These are phyloP conservation scores for Zymoseptoria ardabiliae DNA, from an alignment of 2,329 filamentous ascomycete species.

Conservation along the genomic window DNA sequence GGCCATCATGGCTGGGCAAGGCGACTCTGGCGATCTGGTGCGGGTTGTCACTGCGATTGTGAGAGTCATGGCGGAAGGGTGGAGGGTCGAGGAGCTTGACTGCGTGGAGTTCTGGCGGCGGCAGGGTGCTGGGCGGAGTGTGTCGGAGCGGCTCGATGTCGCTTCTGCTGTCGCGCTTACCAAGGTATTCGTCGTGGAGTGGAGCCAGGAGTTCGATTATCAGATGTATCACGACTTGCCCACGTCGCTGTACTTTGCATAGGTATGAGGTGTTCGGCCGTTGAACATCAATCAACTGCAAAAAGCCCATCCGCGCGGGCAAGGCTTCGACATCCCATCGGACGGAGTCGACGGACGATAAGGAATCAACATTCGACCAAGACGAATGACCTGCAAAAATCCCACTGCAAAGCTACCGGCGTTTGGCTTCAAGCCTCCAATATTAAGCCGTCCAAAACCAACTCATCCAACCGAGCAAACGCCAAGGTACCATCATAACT, in stretches of 20 bases:
- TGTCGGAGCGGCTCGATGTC: neutral
- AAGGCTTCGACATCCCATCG: no score
- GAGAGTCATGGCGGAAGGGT: neutral
- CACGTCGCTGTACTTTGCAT: neutral
- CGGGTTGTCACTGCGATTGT: neutral
- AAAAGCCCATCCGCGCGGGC: no score
- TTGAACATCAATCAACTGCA: no score
- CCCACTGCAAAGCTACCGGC: no score
- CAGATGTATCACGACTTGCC: slow-evolving; percentile 1
- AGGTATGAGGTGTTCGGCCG: neutral
- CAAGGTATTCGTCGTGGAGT: neutral
- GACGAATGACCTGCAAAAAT: no score
- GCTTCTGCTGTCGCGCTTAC: neutral
- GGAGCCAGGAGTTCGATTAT: neutral
- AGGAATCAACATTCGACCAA: no score
- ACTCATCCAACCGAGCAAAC: no score
- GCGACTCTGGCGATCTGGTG: slow-evolving; percentile 1
- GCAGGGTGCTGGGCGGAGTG: neutral
- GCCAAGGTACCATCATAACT: no score
- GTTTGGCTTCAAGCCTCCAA: no score
- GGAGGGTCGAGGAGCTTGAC: neutral
- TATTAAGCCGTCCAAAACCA: no score
- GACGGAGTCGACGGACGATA: no score
- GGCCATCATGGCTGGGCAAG: neutral
- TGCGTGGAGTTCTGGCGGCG: neutral